Base-by-base conservation (phyloP, 305 asterid genomes). In the Rubia peregrina region DNA sequence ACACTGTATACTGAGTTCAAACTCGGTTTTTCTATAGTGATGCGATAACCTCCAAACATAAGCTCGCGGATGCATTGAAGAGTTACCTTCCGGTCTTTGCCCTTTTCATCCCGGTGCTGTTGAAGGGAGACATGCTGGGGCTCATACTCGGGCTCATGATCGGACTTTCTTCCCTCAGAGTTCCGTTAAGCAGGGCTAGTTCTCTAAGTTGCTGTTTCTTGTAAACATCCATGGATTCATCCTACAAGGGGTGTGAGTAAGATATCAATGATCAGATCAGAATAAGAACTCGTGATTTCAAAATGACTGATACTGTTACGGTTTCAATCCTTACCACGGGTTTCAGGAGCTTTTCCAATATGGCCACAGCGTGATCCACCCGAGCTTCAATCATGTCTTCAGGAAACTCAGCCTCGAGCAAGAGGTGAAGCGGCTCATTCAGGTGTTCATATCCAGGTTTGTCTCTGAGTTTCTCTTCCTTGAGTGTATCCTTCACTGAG, bases 361-460 rank as follows among this genome's bases (percentile, higher is more conserved):
- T 71, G 48, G 80, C 78, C n/a, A 87, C 76, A 26, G 90, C 94
- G 70, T 82, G 88, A 42, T 87, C 93, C 79, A 90, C 79, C 26
- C 97, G 92, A 6, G 85, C 76, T 3, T 90, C 89, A 65, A 90
- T 78, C 51, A 80, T 66, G 78, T 90, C 89, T 81, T 88, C 97
- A 0, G 97, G 92, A 78, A 88, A 87, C 79, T 90, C 97, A 26
- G 92, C 94, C 69, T 87, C 95, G 73, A 90, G 61, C 80, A 90
- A 75, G 79, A 90, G 76, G 88, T 90, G 96, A n/a, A 90, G 89
- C n/a, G 91, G 95, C 82, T 90, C 97, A 10, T 86, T 85, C 42
- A 90, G 84, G 85, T 88, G 97, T 83, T 88, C 97, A 5, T 88
- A 88, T 43, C 94, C 97, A 51, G 91, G 94, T 72, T 85, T 87